Conservation (phyloP, 2,329 filamentous ascomycete species). For the Blastomyces parvus region DNA sequence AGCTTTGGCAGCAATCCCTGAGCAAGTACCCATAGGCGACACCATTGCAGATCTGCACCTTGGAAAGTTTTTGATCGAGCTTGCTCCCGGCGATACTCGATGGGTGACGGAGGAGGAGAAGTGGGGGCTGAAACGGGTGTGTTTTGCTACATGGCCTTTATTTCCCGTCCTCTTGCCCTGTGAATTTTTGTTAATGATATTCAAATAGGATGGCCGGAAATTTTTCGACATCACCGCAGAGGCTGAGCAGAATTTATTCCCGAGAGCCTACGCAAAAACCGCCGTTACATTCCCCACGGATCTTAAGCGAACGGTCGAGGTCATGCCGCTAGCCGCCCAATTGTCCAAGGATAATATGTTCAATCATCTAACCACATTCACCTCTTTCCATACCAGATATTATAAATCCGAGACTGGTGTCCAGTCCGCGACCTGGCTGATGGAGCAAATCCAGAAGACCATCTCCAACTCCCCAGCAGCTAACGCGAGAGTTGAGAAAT, state of each 20-base stretch:
- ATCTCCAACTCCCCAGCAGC: constrained; percentile 62
- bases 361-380: constrained; percentile 62
- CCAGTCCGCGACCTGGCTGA: constrained; percentile 81
- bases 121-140: constrained; percentile 76
- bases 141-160: constrained; percentile 22
- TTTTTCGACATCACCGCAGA: constrained; percentile 90
- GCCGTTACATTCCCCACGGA: constrained; percentile 58
- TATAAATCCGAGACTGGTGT: constrained; percentile 57
- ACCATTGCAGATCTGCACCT: constrained; percentile 19
- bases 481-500: constrained; percentile 60
- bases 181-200: neutral
- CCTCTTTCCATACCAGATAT: constrained; percentile 49
- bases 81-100: constrained; percentile 68
- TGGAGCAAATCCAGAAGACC: constrained; percentile 61
- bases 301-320: constrained; percentile 53
- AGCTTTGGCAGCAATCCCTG: constrained; percentile 26
- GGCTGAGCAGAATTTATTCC: constrained; percentile 52
- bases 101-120: constrained; percentile 95
- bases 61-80: constrained; percentile 69
- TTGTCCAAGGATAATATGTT: constrained; percentile 69
- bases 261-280: constrained; percentile 25
- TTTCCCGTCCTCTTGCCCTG: neutral
- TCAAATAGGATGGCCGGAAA: constrained; percentile 60
- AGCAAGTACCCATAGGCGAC: constrained; percentile 23
- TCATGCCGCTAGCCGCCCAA: constrained; percentile 56